A percentile compares a stretch with the other conserved stretches of the same genome.
phyloP scores from a whole-genome alignment of 2,329 filamentous ascomycete species.

The Pseudogymnoascus sp. region DNA sequence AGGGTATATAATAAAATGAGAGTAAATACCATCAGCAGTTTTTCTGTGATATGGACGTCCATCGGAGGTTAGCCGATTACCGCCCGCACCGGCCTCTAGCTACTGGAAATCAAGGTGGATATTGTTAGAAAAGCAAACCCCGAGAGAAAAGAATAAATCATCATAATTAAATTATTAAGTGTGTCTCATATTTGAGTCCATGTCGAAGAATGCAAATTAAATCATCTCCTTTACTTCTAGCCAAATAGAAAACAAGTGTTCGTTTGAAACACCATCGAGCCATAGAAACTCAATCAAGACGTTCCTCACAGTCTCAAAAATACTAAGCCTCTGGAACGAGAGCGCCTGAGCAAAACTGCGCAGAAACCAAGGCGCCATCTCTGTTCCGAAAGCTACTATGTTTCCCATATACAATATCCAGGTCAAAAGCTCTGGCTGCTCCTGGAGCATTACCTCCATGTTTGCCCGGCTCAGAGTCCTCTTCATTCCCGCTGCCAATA shows the following conservation, averaged over 20 bases:
- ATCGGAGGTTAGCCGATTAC: background rate
- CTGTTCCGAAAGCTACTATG: background rate
- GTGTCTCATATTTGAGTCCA: background rate
- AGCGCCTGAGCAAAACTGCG: background rate
- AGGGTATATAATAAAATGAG: background rate
- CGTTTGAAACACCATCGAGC: conserved; percentile 8
- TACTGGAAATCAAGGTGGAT: background rate
- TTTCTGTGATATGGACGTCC: background rate
- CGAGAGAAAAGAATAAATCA: background rate
- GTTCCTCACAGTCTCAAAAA: conserved; percentile 2
- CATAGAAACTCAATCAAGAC: conserved; percentile 7
- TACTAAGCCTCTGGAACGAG: background rate
- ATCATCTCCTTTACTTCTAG: background rate
- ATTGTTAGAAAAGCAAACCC: background rate
- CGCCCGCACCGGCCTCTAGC: background rate
- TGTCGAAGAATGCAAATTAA: background rate
- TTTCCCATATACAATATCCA: conserved; percentile 10
- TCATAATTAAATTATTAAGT: background rate
- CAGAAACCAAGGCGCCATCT: background rate
- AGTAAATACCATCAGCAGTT: background rate
- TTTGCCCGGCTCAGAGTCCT: background rate
- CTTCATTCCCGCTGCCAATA: conserved; percentile 6
- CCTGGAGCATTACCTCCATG: background rate
- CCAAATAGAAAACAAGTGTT: background rate
- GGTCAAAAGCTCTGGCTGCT: background rate